Evolutionary conservation across 1,284 basidiomycete species (phyloP), one percentile per base, ranked within the genome.

Genomic region (Pseudozyma tsukubaensis): DNA sequence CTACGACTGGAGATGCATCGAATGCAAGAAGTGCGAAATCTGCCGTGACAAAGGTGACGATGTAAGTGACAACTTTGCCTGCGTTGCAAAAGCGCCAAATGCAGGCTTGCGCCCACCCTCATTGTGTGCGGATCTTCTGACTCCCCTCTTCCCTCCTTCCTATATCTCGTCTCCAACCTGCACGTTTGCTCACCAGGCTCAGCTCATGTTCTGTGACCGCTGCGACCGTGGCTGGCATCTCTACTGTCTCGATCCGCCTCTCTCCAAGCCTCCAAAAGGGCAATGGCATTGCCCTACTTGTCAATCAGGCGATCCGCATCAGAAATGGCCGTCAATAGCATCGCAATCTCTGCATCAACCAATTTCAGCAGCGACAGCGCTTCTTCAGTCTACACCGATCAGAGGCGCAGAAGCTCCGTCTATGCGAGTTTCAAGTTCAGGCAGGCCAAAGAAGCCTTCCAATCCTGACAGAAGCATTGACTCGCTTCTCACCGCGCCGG

Each of bases 221-320:
- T 99, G 96, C 84, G 96, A 99, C 87, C 88, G 94, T 87, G 94
- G 92, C 89, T 97, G 93, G 92, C 96, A 99, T 85, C 90, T 91
- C 86, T 90, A 92, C 78, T 97, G 95, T 85, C 87, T 97, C 50
- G 83, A 88, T 18, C 94, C 94, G 77, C 86, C 84, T 39, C 85
- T 87, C 1, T 16, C 48, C 3, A 78, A 80, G 52, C 77, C 78
- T 19, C 73, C 65, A 24, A 59, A 58, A 43, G 77, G 77, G 6
- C 54, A 60, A 43, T 83, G 81, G 81, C 73, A 62, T 29, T 83
- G 82, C 37, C 81, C 82, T 3, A 76, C 69, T 29, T 83, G 82
- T 56, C 40, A 79, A 59, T 19, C 56, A 7, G 74, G 53, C 36
- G 64, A 72, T 7, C 45, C 24, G 49, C 47, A 45, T 34, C 61